These are phyloP conservation scores for Podila clonocystis DNA, from an alignment of 192 early-diverging fungal genomes.

Conservation along the genomic window DNA sequence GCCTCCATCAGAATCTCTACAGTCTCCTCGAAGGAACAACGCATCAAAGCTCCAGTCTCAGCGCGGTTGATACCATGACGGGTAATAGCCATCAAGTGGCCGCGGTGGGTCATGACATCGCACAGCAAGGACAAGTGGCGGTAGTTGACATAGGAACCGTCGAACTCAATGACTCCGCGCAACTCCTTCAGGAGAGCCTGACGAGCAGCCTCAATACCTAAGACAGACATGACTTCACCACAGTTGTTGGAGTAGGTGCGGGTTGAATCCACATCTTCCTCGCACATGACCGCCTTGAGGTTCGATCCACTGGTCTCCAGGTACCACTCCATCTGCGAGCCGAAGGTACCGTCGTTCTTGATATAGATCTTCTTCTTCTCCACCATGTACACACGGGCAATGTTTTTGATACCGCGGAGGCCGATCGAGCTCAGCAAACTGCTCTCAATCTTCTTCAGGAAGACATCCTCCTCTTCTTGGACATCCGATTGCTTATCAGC, in stretches of 20 bases:
- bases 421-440: conserved; percentile 89
- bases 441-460: conserved; percentile 86
- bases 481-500: conserved; percentile 65
- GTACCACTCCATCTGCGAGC: conserved; percentile 72
- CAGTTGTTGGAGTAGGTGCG: conserved; percentile 92
- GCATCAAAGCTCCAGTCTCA: conserved; percentile 92
- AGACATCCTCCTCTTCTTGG: conserved; percentile 87
- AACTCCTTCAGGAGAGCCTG: conserved; percentile 89
- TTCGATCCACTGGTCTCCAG: conserved; percentile 97
- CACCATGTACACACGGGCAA: conserved; percentile 86
- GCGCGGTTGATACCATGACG: conserved; percentile 98
- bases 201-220: conserved; percentile 98
- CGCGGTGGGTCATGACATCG: conserved; percentile 96
- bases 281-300: conserved; percentile 85
- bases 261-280: conserved; percentile 82
- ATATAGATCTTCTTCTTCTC: conserved; percentile 61
- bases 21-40: conserved; percentile 98
- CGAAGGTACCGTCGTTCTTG: conserved; percentile 72
- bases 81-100: conserved; percentile 95
- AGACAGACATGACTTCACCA: conserved; percentile 90
- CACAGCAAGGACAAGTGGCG: conserved; percentile 94
- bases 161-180: conserved; percentile 93
- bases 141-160: conserved; percentile 98
- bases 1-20: conserved; percentile 98
- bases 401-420: conserved; percentile 89